Percentiles rank a stretch among this genome's conserved stretches.
Conservation (phyloP, 208 protist genomes). For the Angomonas ambiguus region DNA sequence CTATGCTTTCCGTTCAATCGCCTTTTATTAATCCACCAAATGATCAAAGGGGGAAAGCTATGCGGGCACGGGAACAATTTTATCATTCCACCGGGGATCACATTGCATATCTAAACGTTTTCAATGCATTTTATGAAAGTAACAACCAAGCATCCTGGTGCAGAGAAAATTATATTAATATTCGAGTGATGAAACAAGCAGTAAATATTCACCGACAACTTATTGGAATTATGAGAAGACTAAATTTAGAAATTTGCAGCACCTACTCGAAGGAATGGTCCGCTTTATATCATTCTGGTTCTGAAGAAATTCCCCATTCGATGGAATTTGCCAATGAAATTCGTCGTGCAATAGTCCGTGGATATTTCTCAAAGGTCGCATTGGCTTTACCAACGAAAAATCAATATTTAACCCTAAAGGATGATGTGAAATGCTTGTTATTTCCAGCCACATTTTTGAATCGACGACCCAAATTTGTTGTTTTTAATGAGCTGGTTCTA, state of each 20-base stretch:
- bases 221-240: constrained; percentile 84
- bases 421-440: constrained; percentile 92
- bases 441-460: constrained; percentile 90
- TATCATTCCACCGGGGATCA: constrained; percentile 96
- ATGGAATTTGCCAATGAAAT: constrained; percentile 84
- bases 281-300: not conserved
- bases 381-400: constrained; percentile 93
- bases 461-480: constrained; percentile 96
- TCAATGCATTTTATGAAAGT: constrained; percentile 74
- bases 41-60: constrained; percentile 67
- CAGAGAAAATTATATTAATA: constrained; percentile 97
- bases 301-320: constrained; percentile 19
- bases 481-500: constrained; percentile 98
- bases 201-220: constrained; percentile 95
- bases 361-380: constrained; percentile 97
- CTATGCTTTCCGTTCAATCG: constrained; percentile 93
- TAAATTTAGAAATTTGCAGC: constrained; percentile 49
- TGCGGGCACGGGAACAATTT: constrained; percentile 93
- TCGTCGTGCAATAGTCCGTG: constrained; percentile 87
- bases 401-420: constrained; percentile 95
- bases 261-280: constrained; percentile 43
- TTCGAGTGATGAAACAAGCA: constrained; percentile 90
- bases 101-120: constrained; percentile 94
- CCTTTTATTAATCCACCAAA: constrained; percentile 66
- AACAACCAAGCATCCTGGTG: constrained; percentile 91